phyloP scores from a whole-genome alignment of 371 early-diverging fungal species.

The Vairimorpha apis region DNA sequence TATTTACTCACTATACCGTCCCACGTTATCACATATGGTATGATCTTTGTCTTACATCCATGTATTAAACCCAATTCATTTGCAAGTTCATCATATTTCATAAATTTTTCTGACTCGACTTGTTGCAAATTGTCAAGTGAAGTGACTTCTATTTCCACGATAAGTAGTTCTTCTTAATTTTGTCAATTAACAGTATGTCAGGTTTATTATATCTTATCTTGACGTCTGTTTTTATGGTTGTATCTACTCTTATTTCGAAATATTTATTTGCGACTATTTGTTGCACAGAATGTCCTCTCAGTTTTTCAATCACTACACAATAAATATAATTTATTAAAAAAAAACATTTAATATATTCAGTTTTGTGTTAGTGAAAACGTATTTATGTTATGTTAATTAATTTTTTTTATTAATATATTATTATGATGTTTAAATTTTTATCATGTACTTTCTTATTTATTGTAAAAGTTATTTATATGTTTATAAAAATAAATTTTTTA shows the following conservation, averaged over 20 bases:
- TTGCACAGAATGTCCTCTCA: background rate
- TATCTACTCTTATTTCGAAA: background rate
- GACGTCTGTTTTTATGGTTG: background rate
- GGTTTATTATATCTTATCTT: background rate
- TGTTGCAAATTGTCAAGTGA: background rate
- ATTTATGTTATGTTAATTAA: no score
- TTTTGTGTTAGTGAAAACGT: no score
- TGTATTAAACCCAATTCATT: background rate
- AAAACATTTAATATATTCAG: no score
- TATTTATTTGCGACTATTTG: background rate
- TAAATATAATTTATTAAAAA: no score
- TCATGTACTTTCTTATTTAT: no score
- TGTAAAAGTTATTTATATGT: no score
- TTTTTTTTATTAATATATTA: no score
- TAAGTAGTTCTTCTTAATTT: background rate
- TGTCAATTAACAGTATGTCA: background rate
- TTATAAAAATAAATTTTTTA: no score
- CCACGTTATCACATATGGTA: background rate
- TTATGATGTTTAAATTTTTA: no score
- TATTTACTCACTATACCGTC: background rate
- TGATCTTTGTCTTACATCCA: background rate
- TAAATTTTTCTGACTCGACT: background rate
- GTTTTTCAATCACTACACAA: no score
- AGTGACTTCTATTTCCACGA: background rate
- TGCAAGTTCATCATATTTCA: background rate